A percentile compares a stretch with the other conserved stretches of the same genome.
Conservation (phyloP, 169 alveolate species). For the Eimeria sp. region DNA sequence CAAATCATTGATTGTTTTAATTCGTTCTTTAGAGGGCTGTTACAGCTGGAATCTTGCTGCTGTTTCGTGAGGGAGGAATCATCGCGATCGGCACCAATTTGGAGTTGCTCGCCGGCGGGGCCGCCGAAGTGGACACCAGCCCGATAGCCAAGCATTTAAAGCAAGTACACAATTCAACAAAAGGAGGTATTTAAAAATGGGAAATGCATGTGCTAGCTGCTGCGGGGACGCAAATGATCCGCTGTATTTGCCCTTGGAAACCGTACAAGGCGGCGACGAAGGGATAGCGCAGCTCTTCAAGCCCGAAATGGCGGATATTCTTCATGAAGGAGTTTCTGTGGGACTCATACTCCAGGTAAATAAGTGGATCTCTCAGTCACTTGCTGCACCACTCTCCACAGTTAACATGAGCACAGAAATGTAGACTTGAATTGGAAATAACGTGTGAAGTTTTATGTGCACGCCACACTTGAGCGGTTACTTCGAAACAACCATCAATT, state of each 20-base stretch:
- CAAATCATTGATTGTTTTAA: neutral
- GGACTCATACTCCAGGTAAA: slow-evolving; percentile 77
- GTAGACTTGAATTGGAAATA: too few relatives aligned
- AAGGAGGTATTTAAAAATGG: neutral
- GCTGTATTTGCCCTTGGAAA: slow-evolving; percentile 14
- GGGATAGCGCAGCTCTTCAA: slow-evolving; percentile 6
- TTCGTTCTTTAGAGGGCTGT: neutral
- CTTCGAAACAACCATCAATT: too few relatives aligned
- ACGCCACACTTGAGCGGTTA: too few relatives aligned
- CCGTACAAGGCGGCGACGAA: slow-evolving; percentile 21
- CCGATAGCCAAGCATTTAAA: neutral
- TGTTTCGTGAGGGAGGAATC: neutral
- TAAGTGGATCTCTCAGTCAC: neutral
- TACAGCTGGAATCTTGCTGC: neutral
- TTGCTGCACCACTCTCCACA: too few relatives aligned
- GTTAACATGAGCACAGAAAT: too few relatives aligned
- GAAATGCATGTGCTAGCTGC: slow-evolving; percentile 33
- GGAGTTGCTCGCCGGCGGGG: slow-evolving; percentile 6
- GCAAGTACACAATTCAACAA: neutral
- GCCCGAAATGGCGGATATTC: slow-evolving; percentile 52
- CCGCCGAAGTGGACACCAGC: neutral
- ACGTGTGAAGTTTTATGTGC: too few relatives aligned
- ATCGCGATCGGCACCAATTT: neutral
- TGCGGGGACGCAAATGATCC: slow-evolving; percentile 31
- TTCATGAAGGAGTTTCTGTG: slow-evolving; percentile 45